phyloP scores from a whole-genome alignment of 768 basidiomycete species.

The Collybiopsis luxurians region DNA sequence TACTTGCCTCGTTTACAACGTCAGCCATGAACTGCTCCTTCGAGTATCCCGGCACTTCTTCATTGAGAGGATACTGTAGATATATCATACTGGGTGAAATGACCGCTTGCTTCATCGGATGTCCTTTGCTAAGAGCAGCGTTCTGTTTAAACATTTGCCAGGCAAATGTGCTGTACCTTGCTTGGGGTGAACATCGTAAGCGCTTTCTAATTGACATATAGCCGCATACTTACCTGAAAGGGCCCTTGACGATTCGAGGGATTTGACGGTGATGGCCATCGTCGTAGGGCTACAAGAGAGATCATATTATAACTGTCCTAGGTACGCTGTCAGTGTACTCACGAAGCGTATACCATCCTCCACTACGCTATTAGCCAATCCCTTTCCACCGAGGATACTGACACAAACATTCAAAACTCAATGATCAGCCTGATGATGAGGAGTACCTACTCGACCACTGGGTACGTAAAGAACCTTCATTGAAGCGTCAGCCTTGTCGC shows the following conservation, averaged over 20 bases:
- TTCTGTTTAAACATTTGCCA: neutral
- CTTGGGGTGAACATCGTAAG: too few relatives aligned
- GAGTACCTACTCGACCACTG: neutral
- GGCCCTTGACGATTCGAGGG: neutral
- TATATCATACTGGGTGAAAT: conserved; percentile 7
- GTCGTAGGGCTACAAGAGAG: neutral
- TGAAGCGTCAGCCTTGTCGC: neutral
- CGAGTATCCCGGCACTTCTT: neutral
- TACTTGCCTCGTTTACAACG: conserved; percentile 1
- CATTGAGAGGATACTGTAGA: conserved; percentile 1
- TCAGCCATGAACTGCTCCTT: neutral
- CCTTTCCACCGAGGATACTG: too few relatives aligned
- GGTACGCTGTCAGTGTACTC: neutral
- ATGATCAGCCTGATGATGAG: neutral
- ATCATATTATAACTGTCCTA: neutral
- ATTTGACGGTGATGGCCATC: conserved; percentile 3
- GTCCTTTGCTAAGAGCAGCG: neutral
- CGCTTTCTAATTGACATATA: too few relatives aligned
- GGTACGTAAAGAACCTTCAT: neutral
- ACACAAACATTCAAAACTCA: too few relatives aligned
- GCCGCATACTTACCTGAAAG: neutral
- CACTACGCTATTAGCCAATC: too few relatives aligned
- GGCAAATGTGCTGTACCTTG: conserved; percentile 1
- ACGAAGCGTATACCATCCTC: neutral
- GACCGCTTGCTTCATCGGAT: conserved; percentile 6